Percentiles rank a stretch among this genome's conserved stretches.
Conservation (phyloP, 1,284 basidiomycete species). For the Tremellales sp. region DNA sequence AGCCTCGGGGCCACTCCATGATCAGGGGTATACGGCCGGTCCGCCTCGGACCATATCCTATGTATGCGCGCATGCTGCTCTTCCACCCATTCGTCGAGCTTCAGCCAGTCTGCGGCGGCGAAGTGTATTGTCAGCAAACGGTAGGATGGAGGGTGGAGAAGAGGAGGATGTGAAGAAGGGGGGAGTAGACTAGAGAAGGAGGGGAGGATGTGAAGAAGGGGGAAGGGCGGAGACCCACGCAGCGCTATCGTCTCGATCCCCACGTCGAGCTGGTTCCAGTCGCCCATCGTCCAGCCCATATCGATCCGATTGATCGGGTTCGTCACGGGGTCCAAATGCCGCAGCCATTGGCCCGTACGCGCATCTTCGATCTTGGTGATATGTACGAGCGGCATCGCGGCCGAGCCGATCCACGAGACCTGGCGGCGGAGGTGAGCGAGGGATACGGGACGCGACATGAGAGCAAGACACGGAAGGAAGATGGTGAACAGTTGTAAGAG, state of each 20-base stretch:
- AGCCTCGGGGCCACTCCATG: conserved; percentile 34
- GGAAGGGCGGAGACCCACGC: conserved; percentile 35
- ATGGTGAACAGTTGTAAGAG: too few relatives aligned
- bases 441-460: not conserved
- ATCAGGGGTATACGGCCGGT: conserved; percentile 34
- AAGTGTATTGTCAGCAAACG: not conserved
- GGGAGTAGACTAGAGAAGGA: not conserved
- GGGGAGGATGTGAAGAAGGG: not conserved
- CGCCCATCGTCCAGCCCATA: conserved; percentile 50
- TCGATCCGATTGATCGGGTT: conserved; percentile 46
- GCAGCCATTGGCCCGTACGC: conserved; percentile 48
- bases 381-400: conserved; percentile 46
- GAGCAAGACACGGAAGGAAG: not conserved
- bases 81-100: conserved; percentile 44
- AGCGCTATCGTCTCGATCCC: conserved; percentile 42
- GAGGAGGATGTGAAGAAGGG: too few relatives aligned
- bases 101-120: conserved; percentile 42
- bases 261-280: conserved; percentile 49
- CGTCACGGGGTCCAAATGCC: conserved; percentile 41
- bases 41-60: conserved; percentile 37
- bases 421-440: too few relatives aligned
- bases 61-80: conserved; percentile 37
- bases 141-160: not conserved
- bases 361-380: conserved; percentile 49
- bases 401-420: conserved; percentile 48